A percentile compares a stretch with the other conserved stretches of the same genome.
Evolutionary conservation across 768 basidiomycete genomes (phyloP).

Genomic region (Naganishia onofrii): DNA sequence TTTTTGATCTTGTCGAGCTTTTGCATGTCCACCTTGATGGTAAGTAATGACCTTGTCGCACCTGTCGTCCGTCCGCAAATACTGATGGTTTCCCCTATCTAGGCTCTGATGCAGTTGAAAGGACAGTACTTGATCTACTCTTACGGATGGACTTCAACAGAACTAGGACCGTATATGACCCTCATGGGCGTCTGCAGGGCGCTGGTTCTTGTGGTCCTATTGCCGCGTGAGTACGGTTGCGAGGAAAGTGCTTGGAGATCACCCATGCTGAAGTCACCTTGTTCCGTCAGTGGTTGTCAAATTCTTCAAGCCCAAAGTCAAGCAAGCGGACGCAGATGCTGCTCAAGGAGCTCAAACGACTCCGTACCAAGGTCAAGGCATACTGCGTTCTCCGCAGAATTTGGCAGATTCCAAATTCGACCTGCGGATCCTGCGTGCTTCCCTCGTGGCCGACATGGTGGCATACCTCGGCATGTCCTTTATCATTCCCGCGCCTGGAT

Average conservation of each 20-base stretch:
- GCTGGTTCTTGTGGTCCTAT: constrained; percentile 40
- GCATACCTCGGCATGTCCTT: constrained; percentile 60
- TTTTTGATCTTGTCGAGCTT: constrained; percentile 66
- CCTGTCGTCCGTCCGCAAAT: background rate
- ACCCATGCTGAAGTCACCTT: background rate
- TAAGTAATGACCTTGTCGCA: constrained; percentile 50
- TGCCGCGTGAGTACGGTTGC: constrained; percentile 40
- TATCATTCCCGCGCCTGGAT: constrained; percentile 57
- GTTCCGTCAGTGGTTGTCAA: constrained; percentile 40
- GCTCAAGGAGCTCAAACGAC: background rate
- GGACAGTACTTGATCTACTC: constrained; percentile 44
- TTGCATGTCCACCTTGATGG: constrained; percentile 64
- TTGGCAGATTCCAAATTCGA: constrained; percentile 58
- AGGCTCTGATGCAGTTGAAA: constrained; percentile 46
- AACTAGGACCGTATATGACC: constrained; percentile 50
- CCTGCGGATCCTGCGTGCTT: constrained; percentile 65
- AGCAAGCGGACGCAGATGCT: constrained; percentile 10
- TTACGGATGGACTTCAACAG: constrained; percentile 48
- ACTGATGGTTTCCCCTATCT: background rate
- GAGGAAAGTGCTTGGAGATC: background rate
- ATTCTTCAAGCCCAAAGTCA: constrained; percentile 44
- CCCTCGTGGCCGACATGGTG: constrained; percentile 61
- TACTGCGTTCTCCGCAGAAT: constrained; percentile 23
- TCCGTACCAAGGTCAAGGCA: constrained; percentile 1
- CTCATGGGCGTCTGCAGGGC: constrained; percentile 38